Evolutionary conservation across 352 stramenopile genomes (phyloP), one percentile per base, ranked within the genome.

Genomic region (Phytopythium delawarense): DNA sequence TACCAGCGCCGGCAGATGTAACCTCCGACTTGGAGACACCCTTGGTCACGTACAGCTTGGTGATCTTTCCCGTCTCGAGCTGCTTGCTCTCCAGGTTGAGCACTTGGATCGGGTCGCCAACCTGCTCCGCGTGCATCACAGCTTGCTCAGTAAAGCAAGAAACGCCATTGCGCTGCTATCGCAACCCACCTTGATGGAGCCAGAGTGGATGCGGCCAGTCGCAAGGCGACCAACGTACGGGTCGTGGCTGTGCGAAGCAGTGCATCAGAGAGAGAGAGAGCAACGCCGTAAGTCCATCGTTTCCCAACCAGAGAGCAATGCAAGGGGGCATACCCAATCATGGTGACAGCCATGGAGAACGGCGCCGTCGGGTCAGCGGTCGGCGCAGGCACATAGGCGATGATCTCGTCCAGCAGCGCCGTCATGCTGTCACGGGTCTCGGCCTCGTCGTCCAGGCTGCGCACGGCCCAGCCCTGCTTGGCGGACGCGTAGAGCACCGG

Each of bases 201-300:
- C 98, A 25, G 91, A 92, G 57, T 96, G 85, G 59, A 99, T 96
- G 53, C 96, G 88, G 8, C 97, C 98, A 54, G 98, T 99, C 50
- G 96, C 96, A 44, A 99, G 89, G 63, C 87, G 87, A 15, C 98
- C 98, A 62, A 99, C 98, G 82, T 99, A 99, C 64, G 97, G 79
- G 78, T 99, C 97, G 86, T 98, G 79, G 87, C 94, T 85, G 97
- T 92, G 18, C 46, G 44, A 4, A 16, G 61, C 25, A 9, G 40
- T 23, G 9, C 54, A 21, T 30, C 15, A 35, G 40, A n/a, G 5
- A 20, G 18, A 35, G 40, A 35, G 40, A n/a, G 11, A 16, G 16
- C 30, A 25, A 13, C 8, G 15, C 20, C 23, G 7, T 51, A 0
- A 59, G 30, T 59, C 28, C 9, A 42, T 28, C 23, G 34, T 35